These are phyloP conservation scores for Didymella glomerata DNA, from an alignment of 2,329 filamentous ascomycete genomes.

Conservation along the genomic window DNA sequence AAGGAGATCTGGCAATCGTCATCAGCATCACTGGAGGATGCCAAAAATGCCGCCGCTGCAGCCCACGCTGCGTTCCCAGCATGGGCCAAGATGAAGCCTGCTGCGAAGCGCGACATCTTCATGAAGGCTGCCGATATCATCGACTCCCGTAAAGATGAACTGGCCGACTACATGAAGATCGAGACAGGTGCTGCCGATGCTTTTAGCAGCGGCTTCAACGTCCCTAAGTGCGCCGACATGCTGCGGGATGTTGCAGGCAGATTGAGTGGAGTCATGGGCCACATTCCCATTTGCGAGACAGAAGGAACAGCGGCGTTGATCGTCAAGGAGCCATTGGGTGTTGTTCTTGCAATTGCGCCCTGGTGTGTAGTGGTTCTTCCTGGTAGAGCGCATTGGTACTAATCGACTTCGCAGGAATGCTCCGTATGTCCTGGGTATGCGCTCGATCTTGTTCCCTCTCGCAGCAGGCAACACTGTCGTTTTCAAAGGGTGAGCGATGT, in stretches of 20 bases:
- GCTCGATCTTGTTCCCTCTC: conserved; percentile 62
- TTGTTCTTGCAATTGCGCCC: conserved; percentile 79
- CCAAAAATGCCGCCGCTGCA: conserved; percentile 64
- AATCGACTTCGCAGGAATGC: conserved; percentile 58
- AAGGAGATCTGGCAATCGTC: conserved; percentile 64
- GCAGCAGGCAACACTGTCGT: conserved; percentile 61
- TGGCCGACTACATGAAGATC: conserved; percentile 66
- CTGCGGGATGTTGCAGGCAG: conserved; percentile 63
- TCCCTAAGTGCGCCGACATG: conserved; percentile 54
- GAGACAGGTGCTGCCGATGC: conserved; percentile 63
- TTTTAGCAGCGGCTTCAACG: conserved; percentile 53
- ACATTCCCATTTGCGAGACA: conserved; percentile 58
- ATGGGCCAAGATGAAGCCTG: conserved; percentile 72
- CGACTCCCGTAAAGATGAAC: conserved; percentile 66
- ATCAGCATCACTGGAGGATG: conserved; percentile 64
- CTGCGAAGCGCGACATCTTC: conserved; percentile 72
- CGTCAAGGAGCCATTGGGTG: conserved; percentile 78
- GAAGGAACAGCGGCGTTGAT: conserved; percentile 69
- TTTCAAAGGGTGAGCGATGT: conserved; percentile 36
- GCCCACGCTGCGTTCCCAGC: conserved; percentile 73
- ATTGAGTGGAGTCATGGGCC: conserved; percentile 58
- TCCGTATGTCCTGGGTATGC: conserved; percentile 55
- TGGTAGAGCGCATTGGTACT: not conserved
- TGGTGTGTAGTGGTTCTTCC: conserved; percentile 65
- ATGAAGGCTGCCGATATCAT: conserved; percentile 73